Evolutionary conservation across 2,329 filamentous ascomycete genomes (phyloP), one percentile per base, ranked within the genome.

Genomic region (Epichloe gansuensis): DNA sequence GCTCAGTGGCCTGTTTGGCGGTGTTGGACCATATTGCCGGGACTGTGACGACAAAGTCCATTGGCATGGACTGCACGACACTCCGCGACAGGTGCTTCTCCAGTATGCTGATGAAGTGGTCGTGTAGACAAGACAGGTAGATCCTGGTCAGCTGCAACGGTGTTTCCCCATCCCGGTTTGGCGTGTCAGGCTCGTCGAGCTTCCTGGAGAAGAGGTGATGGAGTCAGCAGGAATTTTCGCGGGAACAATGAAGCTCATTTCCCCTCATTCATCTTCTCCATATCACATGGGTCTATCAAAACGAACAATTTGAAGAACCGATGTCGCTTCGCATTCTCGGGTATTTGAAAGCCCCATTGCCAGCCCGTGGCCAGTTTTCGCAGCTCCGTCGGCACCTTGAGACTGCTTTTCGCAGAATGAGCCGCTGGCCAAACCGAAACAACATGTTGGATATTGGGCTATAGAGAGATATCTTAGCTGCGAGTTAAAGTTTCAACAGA

Each of bases 21-120:
- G 66, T 66, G 44, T 78, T 75, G 39, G 72, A 76, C 78, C 78
- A 81, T 7, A 81, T 76, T 5, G 77, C 77, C 0, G 78, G 78
- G 0, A 81, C 76, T 0, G 78, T 79, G 21, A 81, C 64, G 44
- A 80, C 70, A 52, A 78, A 78, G 51, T 80, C 71, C 55, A 77
- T 68, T 0, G 71, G 67, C 0, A 67, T 76, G 17, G 64, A 69
- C 4, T 64, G 63, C 5, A 77, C 62, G 21, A 74, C 66, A 2
- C 64, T 65, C 1, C 62, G 60, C 2, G 72, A 71, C 1, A 79
- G 60, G 4, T 68, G 66, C 40, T 67, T 61, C 42, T 69, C 63
- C 15, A 80, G 61, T 1, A 69, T 66, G 46, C 67, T 65, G 54
- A 74, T 64, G 4, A 77, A 72, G 55, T 80, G 71, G 4, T 66